Base-by-base conservation (phyloP, 345 rosid genomes). In the Combretum micranthum region DNA sequence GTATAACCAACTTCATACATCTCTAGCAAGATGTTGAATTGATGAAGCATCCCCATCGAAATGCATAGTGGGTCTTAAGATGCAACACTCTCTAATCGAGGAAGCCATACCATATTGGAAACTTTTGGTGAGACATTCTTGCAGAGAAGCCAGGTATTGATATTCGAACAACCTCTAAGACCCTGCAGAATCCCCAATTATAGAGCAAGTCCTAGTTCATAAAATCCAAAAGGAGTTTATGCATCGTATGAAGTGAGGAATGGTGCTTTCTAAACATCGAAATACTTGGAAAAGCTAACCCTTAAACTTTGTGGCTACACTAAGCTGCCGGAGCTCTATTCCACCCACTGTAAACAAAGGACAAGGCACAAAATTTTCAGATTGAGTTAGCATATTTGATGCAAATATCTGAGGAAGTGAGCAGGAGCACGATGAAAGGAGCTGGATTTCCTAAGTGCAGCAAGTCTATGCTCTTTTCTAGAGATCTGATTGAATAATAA, bases 1-100 rank as follows among this genome's bases (percentile, higher is more conserved):
- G 97, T 93, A 77, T 89, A 93, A 65, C 99, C 97, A 76, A 89
- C 99, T 85, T 89, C 96, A 74, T 89, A 89, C 97, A 93, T 89
- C 84, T 93, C 99, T 3, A 96, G 97, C 78, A 87, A 80, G 62
- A 93, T 87, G 65, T 84, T 80, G 55, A 93, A 89, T 68, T 93
- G 99, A 72, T 93, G 97, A 71, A 93, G 99, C 69, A 93, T 93
- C 37, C 97, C 99, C 71, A 93, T 94, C 25, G 99, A 89, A 59
- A 93, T 94, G 62, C 90, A 75, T 56, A 93, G 91, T 46, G 99
- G 93, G 67, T 93, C 99, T 77, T 79, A 86, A 44, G 91, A 78
- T 46, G 91, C 82, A 63, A 75, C 78, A 64, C 72, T 79, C 67
- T 82, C 96, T 80, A 87, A 69, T 68, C 89, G 76, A 93, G 96